Evolutionary conservation across 495 filamentous ascomycete genomes (phyloP).

Genomic region (Lophiotrema nucula): DNA sequence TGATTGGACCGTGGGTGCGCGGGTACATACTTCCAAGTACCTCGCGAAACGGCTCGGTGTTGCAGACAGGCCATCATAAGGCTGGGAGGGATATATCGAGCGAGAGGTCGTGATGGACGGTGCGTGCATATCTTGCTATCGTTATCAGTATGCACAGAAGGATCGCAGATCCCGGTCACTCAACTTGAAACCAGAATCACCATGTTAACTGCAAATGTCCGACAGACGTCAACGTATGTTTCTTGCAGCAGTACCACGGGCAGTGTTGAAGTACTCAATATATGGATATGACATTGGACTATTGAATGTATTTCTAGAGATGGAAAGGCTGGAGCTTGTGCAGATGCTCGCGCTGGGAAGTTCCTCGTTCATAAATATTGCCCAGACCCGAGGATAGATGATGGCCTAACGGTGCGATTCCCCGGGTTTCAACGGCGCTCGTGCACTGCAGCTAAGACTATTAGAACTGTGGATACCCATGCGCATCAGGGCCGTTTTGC

Average conservation of each 20-base stretch:
- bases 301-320: not conserved
- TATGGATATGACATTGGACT: not conserved
- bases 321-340: too few species aligned
- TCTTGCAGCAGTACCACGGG: conserved; percentile 14
- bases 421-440: conserved; percentile 13
- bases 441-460: not conserved
- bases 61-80: not conserved
- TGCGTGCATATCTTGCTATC: conserved; percentile 24
- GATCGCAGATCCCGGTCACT: conserved; percentile 5
- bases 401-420: conserved; percentile 6
- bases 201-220: conserved; percentile 18
- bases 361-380: too few species aligned
- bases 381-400: not conserved
- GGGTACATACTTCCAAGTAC: conserved; percentile 16
- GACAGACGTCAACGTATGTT: conserved; percentile 23
- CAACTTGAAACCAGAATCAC: conserved; percentile 20
- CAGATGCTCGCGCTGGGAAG: too few species aligned
- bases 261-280: not conserved
- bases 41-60: conserved; percentile 4
- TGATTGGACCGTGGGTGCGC: not conserved
- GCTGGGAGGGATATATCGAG: too few species aligned
- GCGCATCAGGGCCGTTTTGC: too few species aligned
- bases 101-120: too few species aligned
- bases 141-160: conserved; percentile 24
- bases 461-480: not conserved